A percentile compares a stretch with the other conserved stretches of the same genome.
These are phyloP conservation scores for Incumbomyces lentus DNA, from an alignment of 2,329 filamentous ascomycete genomes.

Conservation along the genomic window DNA sequence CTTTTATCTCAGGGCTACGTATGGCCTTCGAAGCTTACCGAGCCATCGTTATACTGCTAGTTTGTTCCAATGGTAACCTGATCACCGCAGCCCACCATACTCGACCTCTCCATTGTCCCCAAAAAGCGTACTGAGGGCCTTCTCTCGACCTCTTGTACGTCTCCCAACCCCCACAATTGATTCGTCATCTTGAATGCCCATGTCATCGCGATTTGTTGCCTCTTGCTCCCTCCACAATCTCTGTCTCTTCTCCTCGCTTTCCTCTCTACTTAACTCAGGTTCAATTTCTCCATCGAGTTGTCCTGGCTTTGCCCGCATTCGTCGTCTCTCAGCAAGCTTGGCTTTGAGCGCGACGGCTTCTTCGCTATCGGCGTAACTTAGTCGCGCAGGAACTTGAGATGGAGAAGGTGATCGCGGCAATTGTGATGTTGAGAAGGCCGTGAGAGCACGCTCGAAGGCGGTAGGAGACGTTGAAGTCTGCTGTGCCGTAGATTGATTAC, in stretches of 20 bases:
- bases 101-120: neutral
- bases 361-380: conserved; percentile 41
- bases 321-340: conserved; percentile 39
- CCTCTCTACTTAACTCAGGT: conserved; percentile 26
- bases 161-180: neutral
- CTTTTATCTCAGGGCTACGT: too few relatives aligned
- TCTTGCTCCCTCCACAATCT: neutral
- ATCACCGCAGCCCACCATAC: neutral
- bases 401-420: conserved; percentile 25
- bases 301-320: conserved; percentile 23
- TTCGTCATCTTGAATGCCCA: conserved; percentile 3
- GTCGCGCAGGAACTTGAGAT: conserved; percentile 35
- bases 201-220: neutral
- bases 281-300: conserved; percentile 29
- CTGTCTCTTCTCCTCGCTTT: conserved; percentile 18
- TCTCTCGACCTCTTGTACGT: conserved; percentile 3
- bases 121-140: neutral
- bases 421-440: conserved; percentile 18
- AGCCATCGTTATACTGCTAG: too few relatives aligned
- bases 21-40: too few relatives aligned
- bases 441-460: conserved; percentile 26
- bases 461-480: conserved; percentile 26
- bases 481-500: conserved; percentile 23
- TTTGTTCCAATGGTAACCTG: too few relatives aligned
- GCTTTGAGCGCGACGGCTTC: conserved; percentile 45